phyloP scores from a whole-genome alignment of 208 protist genomes.

The Leishmania turanica region DNA sequence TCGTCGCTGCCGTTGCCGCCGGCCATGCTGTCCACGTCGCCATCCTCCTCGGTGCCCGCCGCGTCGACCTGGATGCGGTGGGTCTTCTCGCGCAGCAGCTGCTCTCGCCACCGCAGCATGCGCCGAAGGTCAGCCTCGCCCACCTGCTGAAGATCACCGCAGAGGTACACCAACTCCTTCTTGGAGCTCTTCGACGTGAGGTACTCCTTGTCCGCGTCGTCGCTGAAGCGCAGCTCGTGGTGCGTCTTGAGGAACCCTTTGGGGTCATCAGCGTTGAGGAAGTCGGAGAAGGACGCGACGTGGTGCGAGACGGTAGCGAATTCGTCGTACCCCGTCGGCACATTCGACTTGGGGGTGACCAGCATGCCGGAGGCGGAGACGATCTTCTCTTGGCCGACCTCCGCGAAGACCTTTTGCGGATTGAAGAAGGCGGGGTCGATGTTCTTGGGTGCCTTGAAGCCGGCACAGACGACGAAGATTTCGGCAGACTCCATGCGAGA shows the following conservation, averaged over 20 bases:
- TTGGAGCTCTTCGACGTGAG: constrained; percentile 86
- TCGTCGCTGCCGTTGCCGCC: constrained; percentile 29
- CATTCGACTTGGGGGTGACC: constrained; percentile 76
- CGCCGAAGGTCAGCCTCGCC: constrained; percentile 93
- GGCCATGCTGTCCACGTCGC: constrained; percentile 32
- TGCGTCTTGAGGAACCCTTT: constrained; percentile 86
- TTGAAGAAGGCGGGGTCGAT: constrained; percentile 97
- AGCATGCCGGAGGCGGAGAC: constrained; percentile 69
- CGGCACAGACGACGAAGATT: constrained; percentile 98
- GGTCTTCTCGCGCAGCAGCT: constrained; percentile 74
- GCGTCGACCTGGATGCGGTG: constrained; percentile 16
- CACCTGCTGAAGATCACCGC: constrained; percentile 94
- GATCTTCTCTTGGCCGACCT: constrained; percentile 92
- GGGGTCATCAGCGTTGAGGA: constrained; percentile 90
- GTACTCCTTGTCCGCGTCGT: constrained; percentile 77
- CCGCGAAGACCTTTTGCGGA: constrained; percentile 95
- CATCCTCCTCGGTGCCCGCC: constrained; percentile 23
- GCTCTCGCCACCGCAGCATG: constrained; percentile 95
- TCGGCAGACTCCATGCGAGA: constrained; percentile 98
- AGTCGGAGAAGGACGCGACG: constrained; percentile 86
- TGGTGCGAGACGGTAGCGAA: constrained; percentile 83
- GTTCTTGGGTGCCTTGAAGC: constrained; percentile 95
- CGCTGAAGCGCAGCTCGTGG: constrained; percentile 91
- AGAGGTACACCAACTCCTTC: constrained; percentile 92
- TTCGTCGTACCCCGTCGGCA: constrained; percentile 92